Evolutionary conservation across 805 yeast genomes (phyloP).

Genomic region (Middelhovenomyces tepae): DNA sequence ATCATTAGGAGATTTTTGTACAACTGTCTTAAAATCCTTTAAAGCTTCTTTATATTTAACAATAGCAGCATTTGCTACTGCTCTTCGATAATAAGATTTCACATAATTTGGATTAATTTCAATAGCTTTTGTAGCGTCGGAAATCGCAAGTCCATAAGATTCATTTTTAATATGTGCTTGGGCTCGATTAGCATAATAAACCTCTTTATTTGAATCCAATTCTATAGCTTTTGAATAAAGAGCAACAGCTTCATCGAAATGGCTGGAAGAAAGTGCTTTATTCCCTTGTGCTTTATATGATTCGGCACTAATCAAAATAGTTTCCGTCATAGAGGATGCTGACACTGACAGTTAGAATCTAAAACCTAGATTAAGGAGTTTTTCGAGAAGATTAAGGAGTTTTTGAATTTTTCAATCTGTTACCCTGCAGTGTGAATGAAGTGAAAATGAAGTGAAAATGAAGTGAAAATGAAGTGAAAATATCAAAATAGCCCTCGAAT

Average conservation of each 20-base stretch:
- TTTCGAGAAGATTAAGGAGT: constrained; percentile 3
- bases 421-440: too few species aligned
- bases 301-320: constrained; percentile 8
- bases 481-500: too few species aligned
- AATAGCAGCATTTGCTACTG: constrained; percentile 69
- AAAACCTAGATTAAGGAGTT: constrained; percentile 4
- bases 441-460: too few species aligned
- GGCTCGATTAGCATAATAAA: constrained; percentile 77
- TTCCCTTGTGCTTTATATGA: constrained; percentile 60
- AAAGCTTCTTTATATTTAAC: constrained; percentile 68
- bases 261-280: constrained; percentile 47
- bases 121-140: constrained; percentile 69
- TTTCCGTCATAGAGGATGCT: constrained; percentile 1
- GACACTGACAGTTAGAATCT: not conserved
- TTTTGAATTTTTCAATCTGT: too few species aligned
- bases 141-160: constrained; percentile 74
- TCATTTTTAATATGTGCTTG: constrained; percentile 83
- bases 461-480: not conserved
- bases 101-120: constrained; percentile 54
- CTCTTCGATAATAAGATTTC: constrained; percentile 83
- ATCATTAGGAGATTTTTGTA: constrained; percentile 59
- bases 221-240: constrained; percentile 66
- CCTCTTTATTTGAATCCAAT: constrained; percentile 47
- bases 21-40: constrained; percentile 55
- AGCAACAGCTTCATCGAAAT: constrained; percentile 54